Base-by-base conservation (phyloP, 371 early-diverging fungal genomes). In the Mortierella polycephala region DNA sequence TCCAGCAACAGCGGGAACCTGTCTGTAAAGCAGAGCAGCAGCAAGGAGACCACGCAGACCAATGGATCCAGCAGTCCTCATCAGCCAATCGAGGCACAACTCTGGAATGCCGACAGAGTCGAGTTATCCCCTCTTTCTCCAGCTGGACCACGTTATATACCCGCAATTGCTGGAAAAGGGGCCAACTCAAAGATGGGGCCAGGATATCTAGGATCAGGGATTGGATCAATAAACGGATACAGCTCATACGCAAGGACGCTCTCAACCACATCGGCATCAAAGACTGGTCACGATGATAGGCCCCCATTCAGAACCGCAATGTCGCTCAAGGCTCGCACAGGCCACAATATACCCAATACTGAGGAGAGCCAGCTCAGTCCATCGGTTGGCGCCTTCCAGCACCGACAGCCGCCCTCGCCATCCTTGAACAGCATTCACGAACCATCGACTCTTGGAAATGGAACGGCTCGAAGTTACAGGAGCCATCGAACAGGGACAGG, bases 61-160 rank as follows among this genome's bases (percentile, higher is more conserved):
- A 30, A 30, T 30, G 30, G 30, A 30, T 30, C 30, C 30, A 30
- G 30, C 30, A 30, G 30, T 4, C 30, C 30, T 30, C 30, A 30
- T 30, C 76, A 75, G n/a, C 67, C 55, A 20, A 53, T 67, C 13
- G 71, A 76, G 37, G 76, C 76, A 30, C 71, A 64, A 53, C 57
- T 76, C 7, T 76, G 76, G 76, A 76, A 76, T 30, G 76, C 67
- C 13, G 76, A 76, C 23, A 18, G 45, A 42, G 10, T 55, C 1
- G 60, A 58, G 4, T 40, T 51, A 7, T 60, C 68, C 1, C 71
- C 76, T 5, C 59, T 60, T 11, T 76, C 76, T 1, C 76, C 76
- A 23, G 76, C 76, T 23, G 49, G 44, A 5, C 75, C 75, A 23
- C 76, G 76, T 0, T 76, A 71, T 45, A 76, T 76, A 18, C 60